These are phyloP conservation scores for Aeschynomene evenia DNA, from an alignment of 306 rosid species.

Conservation along the genomic window DNA sequence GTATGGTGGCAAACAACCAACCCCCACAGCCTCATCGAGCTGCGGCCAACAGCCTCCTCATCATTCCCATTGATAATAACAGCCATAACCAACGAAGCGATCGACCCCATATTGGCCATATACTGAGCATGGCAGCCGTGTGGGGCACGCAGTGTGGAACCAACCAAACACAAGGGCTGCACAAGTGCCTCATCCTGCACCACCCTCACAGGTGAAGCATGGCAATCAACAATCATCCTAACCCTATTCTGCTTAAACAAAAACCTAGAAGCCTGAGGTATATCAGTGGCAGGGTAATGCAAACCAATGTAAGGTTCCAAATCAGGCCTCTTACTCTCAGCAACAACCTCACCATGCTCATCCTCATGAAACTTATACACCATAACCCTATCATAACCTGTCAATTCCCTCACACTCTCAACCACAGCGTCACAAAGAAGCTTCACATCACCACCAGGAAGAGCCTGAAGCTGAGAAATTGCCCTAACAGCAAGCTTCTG, in stretches of 20 bases:
- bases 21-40: slow-evolving; percentile 81
- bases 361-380: slow-evolving; percentile 97
- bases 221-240: slow-evolving; percentile 93
- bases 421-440: slow-evolving; percentile 80
- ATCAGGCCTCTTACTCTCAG: slow-evolving; percentile 81
- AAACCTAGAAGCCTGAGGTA: slow-evolving; percentile 97
- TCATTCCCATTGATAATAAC: slow-evolving; percentile 83
- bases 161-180: slow-evolving; percentile 92
- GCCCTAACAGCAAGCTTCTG: slow-evolving; percentile 96
- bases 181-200: slow-evolving; percentile 70
- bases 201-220: slow-evolving; percentile 65
- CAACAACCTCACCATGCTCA: slow-evolving; percentile 95
- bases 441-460: slow-evolving; percentile 87
- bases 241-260: slow-evolving; percentile 95
- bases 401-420: slow-evolving; percentile 75
- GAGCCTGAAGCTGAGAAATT: slow-evolving; percentile 76
- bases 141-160: slow-evolving; percentile 91
- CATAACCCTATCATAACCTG: slow-evolving; percentile 92
- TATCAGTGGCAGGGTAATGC: slow-evolving; percentile 95
- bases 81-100: slow-evolving; percentile 84
- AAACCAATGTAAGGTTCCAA: slow-evolving; percentile 92
- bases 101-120: slow-evolving; percentile 96
- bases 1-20: slow-evolving; percentile 98
- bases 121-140: slow-evolving; percentile 96
- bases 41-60: slow-evolving; percentile 55